Conservation (phyloP, 805 yeast genomes). For the Jamesozyma rosinii region DNA sequence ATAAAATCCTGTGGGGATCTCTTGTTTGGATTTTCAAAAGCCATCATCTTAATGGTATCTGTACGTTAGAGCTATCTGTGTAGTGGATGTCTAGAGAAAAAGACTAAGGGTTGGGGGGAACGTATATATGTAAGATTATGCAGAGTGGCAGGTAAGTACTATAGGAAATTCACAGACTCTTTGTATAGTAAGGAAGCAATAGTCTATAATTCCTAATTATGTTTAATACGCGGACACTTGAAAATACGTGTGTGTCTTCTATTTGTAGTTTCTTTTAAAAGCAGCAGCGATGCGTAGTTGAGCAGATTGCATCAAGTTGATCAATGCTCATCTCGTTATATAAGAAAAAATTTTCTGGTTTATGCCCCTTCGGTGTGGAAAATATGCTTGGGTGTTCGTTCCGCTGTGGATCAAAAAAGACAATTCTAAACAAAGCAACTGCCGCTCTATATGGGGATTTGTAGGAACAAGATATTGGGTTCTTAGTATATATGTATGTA, state of each 20-base stretch:
- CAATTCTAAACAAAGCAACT: too few relatives aligned
- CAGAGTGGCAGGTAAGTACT: background rate
- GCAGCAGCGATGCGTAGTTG: too few relatives aligned
- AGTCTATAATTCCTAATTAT: background rate
- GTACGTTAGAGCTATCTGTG: background rate
- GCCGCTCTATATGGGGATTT: too few relatives aligned
- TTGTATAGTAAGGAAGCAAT: background rate
- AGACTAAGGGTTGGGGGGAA: background rate
- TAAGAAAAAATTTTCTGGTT: background rate
- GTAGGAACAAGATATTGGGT: too few relatives aligned
- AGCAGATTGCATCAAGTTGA: background rate
- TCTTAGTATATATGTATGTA: too few relatives aligned
- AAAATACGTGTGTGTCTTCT: background rate
- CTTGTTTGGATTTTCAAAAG: conserved; percentile 24
- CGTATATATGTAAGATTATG: background rate
- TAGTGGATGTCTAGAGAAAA: background rate
- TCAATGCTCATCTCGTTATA: background rate
- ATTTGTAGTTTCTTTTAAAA: background rate
- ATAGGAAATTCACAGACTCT: background rate
- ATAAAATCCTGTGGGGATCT: conserved; percentile 13
- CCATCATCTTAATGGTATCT: conserved; percentile 20
- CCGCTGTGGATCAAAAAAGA: background rate
- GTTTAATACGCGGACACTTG: background rate
- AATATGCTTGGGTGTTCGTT: background rate
- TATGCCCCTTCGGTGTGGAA: background rate